phyloP scores from a whole-genome alignment of 352 stramenopile species.

The Phytophthora foliorum region DNA sequence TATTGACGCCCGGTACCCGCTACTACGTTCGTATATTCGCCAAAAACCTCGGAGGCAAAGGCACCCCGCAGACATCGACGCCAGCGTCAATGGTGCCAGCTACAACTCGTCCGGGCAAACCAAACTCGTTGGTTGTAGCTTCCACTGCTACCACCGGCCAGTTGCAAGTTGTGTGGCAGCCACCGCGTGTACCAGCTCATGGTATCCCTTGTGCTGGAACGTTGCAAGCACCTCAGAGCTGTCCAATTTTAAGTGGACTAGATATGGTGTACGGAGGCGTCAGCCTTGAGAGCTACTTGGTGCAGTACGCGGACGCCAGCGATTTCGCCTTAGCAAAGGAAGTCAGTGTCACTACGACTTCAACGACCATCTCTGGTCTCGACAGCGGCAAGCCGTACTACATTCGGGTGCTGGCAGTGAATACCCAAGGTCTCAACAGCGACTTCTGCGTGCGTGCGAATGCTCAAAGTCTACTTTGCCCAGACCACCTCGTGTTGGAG shows the following conservation, averaged over 20 bases:
- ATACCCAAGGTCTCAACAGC: conserved; percentile 78
- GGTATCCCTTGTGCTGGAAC: conserved; percentile 77
- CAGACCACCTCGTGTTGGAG: conserved; percentile 74
- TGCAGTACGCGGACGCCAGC: conserved; percentile 90
- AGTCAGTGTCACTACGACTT: conserved; percentile 66
- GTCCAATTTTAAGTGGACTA: conserved; percentile 66
- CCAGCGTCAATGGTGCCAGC: conserved; percentile 59
- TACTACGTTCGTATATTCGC: conserved; percentile 95
- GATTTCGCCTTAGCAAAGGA: conserved; percentile 84
- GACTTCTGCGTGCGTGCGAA: conserved; percentile 78
- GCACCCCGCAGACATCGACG: conserved; percentile 63
- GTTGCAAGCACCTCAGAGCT: conserved; percentile 58
- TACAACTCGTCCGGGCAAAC: conserved; percentile 74
- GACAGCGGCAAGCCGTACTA: conserved; percentile 80
- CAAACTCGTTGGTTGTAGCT: conserved; percentile 54
- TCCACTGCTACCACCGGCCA: conserved; percentile 41
- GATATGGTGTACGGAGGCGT: conserved; percentile 94
- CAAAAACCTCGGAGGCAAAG: conserved; percentile 63
- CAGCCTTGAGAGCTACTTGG: conserved; percentile 91
- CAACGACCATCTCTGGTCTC: conserved; percentile 70
- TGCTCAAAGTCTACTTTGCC: conserved; percentile 65
- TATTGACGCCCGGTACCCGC: conserved; percentile 79
- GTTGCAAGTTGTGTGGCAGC: conserved; percentile 74
- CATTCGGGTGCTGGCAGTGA: conserved; percentile 86
- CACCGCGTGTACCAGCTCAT: conserved; percentile 69